Base-by-base conservation (phyloP, 257 asterid genomes). In the Petunia secreta region DNA sequence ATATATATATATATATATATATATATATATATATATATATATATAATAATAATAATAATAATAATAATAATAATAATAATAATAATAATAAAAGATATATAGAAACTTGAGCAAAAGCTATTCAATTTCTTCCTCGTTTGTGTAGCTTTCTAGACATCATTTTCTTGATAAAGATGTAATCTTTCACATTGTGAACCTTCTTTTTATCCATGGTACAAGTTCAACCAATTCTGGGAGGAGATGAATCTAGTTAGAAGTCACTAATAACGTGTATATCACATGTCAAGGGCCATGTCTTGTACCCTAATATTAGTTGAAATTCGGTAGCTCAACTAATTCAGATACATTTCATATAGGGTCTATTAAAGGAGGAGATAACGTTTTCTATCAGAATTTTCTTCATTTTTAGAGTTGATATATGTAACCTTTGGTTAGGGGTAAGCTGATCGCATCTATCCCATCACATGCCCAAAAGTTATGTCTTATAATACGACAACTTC, bases 201-300 rank as follows among this genome's bases (percentile, higher is more conserved):
- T 52, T 52, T 52, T 52, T 52, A 52, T 10, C 15, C 57, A 15
- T 52, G 15, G 57, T 10, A 10, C 57, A 52, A 52, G 4, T 52
- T 52, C 57, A 52, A 13, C 57, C 57, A 52, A 52, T 52, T 48
- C 53, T 48, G 8, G 13, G 8, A 2, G 57, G 57, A 8, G 57
- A 10, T 2, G 57, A 52, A 13, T 52, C 55, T 11, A 52, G 57
- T 10, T 10, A 52, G 57, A 46, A 53, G 77, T 48, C 15, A 46
- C 37, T 40, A 16, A n/a, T 13, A 69, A 64, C 71, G 71, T 64
- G 60, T 43, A 40, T 8, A 46, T 6, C 77, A 71, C 77, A n/a
- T 71, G 77, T 36, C 77, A 43, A 71, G 77, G 77, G 77, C 77
- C 77, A 43, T 44, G 38, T 71, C 38, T 71, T 71, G 77, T 48